Evolutionary conservation across 2,329 filamentous ascomycete genomes (phyloP).

Genomic region (Ascochyta viciae-villosae): DNA sequence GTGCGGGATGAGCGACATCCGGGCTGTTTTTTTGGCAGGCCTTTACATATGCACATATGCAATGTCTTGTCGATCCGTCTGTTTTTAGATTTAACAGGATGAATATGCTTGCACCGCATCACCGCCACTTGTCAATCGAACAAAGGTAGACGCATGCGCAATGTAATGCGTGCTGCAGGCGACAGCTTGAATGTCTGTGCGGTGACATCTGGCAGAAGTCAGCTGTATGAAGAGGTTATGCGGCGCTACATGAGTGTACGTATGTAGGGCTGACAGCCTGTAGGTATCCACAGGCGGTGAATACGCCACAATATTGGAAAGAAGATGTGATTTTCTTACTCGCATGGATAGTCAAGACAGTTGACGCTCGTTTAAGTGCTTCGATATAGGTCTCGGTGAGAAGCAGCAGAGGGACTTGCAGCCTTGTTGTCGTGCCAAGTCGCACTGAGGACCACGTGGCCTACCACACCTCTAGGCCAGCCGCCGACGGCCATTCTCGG

Average conservation of each 20-base stretch:
- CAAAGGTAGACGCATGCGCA: background rate
- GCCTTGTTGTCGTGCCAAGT: constrained; percentile 11
- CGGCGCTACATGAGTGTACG: background rate
- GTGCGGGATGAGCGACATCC: background rate
- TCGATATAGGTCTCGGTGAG: background rate
- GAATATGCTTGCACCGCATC: constrained; percentile 1
- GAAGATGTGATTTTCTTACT: constrained; percentile 18
- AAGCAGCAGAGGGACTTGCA: constrained; percentile 2
- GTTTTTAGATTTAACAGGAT: background rate
- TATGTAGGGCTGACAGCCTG: constrained; percentile 12
- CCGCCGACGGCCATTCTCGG: background rate
- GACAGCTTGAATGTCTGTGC: background rate
- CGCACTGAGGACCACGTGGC: constrained; percentile 9
- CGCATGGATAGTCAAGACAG: constrained; percentile 19
- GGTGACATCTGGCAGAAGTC: background rate
- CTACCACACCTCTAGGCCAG: background rate
- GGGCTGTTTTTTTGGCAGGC: background rate
- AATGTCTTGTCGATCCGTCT: background rate
- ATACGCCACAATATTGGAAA: constrained; percentile 38
- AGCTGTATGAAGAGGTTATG: background rate
- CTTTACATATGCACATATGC: background rate
- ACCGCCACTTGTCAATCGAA: background rate
- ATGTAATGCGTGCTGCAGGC: constrained; percentile 6
- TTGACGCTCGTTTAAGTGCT: constrained; percentile 4
- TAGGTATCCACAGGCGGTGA: constrained; percentile 11